A percentile compares a stretch with the other conserved stretches of the same genome.
Conservation (phyloP, 2,329 filamentous ascomycete species). For the Colletotrichum viniferum region DNA sequence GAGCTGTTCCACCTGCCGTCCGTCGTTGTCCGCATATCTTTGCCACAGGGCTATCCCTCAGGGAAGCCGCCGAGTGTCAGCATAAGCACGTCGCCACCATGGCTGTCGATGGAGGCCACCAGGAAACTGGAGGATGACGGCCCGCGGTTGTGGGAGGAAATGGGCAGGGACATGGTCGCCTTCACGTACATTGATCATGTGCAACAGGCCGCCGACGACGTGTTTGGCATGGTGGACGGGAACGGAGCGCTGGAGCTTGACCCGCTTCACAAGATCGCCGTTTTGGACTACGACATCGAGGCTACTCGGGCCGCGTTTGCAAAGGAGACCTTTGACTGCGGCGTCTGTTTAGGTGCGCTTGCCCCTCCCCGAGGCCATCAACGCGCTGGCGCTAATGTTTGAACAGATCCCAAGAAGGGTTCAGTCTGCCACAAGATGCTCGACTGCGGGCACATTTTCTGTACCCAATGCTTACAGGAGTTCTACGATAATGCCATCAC, state of each 20-base stretch:
- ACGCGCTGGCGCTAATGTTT: slow-evolving; percentile 21
- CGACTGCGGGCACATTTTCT: slow-evolving; percentile 91
- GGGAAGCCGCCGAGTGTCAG: slow-evolving; percentile 52
- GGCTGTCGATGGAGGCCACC: slow-evolving; percentile 58
- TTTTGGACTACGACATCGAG: slow-evolving; percentile 80
- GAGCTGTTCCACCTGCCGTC: slow-evolving; percentile 63
- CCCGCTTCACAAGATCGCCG: slow-evolving; percentile 66
- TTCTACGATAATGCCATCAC: slow-evolving; percentile 89
- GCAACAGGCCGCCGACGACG: slow-evolving; percentile 61
- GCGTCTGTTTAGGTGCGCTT: slow-evolving; percentile 73
- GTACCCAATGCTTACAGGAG: slow-evolving; percentile 81
- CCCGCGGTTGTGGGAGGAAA: slow-evolving; percentile 63
- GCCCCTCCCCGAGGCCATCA: neutral
- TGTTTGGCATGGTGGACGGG: slow-evolving; percentile 60
- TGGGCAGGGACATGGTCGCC: slow-evolving; percentile 61
- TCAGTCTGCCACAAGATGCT: slow-evolving; percentile 78
- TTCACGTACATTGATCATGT: slow-evolving; percentile 69
- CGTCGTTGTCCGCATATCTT: slow-evolving; percentile 54
- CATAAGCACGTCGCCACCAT: slow-evolving; percentile 59
- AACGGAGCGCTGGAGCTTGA: slow-evolving; percentile 56
- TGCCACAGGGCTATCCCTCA: slow-evolving; percentile 64
- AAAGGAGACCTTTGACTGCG: slow-evolving; percentile 84
- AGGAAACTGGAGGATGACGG: slow-evolving; percentile 55
- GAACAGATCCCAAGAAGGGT: slow-evolving; percentile 85
- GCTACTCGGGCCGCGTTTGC: slow-evolving; percentile 79